Conservation (phyloP, 495 filamentous ascomycete genomes). For the Penicillium fimorum region DNA sequence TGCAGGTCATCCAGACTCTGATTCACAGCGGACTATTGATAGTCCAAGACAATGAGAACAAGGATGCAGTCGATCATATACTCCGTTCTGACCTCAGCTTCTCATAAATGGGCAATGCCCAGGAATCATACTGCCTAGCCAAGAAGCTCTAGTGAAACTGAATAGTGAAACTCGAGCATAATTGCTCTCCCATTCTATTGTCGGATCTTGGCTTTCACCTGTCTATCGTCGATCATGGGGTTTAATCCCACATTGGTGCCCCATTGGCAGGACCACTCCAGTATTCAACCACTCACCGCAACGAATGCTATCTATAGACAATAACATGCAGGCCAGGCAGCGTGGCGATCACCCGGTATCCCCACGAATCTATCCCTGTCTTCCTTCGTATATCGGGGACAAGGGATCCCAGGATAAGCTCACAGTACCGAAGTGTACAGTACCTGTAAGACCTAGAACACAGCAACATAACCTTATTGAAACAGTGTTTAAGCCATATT, state of each 20-base stretch:
- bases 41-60: constrained; percentile 2
- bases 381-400: constrained; percentile 5
- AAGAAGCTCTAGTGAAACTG: constrained; percentile 1
- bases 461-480: not conserved
- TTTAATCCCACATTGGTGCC: not conserved
- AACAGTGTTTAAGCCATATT: not conserved
- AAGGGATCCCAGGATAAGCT: not conserved
- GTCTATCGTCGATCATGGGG: constrained; percentile 12
- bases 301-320: constrained; percentile 3
- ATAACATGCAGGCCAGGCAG: not conserved
- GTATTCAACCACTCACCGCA: not conserved
- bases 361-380: constrained; percentile 12
- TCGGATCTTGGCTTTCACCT: constrained; percentile 1
- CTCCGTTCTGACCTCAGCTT: not conserved
- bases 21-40: not conserved
- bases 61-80: not conserved
- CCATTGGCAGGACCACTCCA: not conserved
- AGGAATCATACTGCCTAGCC: not conserved
- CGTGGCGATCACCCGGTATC: constrained; percentile 5
- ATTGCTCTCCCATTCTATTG: not conserved
- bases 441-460: constrained; percentile 5
- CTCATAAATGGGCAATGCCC: constrained; percentile 5
- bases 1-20: constrained; percentile 1
- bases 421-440: not conserved
- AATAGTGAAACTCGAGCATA: not conserved